Percentiles rank a stretch among this genome's conserved stretches.
Evolutionary conservation across 306 rosid genomes (phyloP).

Genomic region (Castanea mollissima): DNA sequence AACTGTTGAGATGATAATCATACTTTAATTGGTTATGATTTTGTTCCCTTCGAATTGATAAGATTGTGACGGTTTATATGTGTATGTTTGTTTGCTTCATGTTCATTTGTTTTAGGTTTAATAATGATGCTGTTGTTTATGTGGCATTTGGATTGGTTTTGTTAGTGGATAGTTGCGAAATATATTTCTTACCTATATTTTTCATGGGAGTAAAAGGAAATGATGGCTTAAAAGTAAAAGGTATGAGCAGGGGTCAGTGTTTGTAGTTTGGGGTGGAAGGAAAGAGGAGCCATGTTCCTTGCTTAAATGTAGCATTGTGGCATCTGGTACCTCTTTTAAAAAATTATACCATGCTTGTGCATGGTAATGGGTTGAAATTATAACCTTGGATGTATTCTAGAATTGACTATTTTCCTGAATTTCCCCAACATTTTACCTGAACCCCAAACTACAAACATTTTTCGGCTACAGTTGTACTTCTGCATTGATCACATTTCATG

Average conservation of each 20-base stretch:
- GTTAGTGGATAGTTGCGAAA: neutral
- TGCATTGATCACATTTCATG: neutral
- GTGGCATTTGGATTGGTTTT: neutral
- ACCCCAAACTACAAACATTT: neutral
- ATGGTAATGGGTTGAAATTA: slow-evolving; percentile 13
- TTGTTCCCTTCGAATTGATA: neutral
- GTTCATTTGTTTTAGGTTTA: neutral
- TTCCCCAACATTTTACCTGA: slow-evolving; percentile 11
- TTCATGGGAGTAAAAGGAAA: neutral
- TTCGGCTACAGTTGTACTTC: neutral
- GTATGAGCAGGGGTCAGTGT: neutral
- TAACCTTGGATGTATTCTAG: slow-evolving; percentile 6
- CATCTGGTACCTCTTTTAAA: slow-evolving; percentile 27
- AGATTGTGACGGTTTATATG: neutral
- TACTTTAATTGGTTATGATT: neutral
- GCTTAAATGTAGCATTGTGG: slow-evolving; percentile 27
- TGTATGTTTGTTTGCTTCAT: neutral
- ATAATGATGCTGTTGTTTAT: neutral
- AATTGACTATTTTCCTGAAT: slow-evolving; percentile 19
- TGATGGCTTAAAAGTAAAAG: neutral
- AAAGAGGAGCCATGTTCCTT: slow-evolving; percentile 25
- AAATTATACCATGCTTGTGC: neutral
- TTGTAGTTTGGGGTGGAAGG: neutral
- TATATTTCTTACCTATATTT: neutral
- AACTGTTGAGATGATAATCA: neutral